Base-by-base conservation (phyloP, 2,329 filamentous ascomycete genomes). In the Neocucurbitaria cava region DNA sequence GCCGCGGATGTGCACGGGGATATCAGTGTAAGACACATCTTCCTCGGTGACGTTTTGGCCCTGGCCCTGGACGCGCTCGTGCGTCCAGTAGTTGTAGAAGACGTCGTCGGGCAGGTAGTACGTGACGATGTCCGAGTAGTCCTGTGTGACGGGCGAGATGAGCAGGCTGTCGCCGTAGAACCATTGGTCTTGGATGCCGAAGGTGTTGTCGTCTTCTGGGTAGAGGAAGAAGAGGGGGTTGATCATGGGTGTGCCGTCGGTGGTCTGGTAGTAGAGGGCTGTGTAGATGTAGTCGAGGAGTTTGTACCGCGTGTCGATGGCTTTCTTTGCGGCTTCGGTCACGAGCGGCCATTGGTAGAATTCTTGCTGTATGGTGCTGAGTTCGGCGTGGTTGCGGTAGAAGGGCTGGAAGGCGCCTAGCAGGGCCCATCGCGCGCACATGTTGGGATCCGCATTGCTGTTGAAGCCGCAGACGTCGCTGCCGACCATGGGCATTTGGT, bases 241-340 rank as follows among this genome's bases (percentile, higher is more conserved):
- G 49, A 92, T 77, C 59, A 87, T 79, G 0, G 90, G 89, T 1
- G 81, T 82, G 30, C 90, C 90, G 39, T 83, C 82, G 17, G 79
- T 66, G 26, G 81, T 83, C 70, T 90, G 84, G 52, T 78, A 76
- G 69, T 87, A 79, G 62, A 92, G 80, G 0, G 87, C 85, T 1
- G 90, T 92, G 79, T 94, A 93, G 55, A 91, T 81, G 76, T 93
- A 93, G 66, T 92, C 90, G 11, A 93, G 80, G n/a, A 93, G 79
- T 28, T 84, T 82, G 77, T 93, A 93, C n/a, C 90, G 84, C 43
- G 87, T 86, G 26, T 83, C 83, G 64, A 93, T 91, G 17, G 87
- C 88, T 54, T 85, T 87, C 50, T 82, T 83, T 0, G 89, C 89
- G 0, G 88, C 87, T 8, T 82, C 76, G 0, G 88, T 80, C 5